These are phyloP conservation scores for Euphrasia confusa DNA, from an alignment of 257 asterid genomes.

Conservation along the genomic window DNA sequence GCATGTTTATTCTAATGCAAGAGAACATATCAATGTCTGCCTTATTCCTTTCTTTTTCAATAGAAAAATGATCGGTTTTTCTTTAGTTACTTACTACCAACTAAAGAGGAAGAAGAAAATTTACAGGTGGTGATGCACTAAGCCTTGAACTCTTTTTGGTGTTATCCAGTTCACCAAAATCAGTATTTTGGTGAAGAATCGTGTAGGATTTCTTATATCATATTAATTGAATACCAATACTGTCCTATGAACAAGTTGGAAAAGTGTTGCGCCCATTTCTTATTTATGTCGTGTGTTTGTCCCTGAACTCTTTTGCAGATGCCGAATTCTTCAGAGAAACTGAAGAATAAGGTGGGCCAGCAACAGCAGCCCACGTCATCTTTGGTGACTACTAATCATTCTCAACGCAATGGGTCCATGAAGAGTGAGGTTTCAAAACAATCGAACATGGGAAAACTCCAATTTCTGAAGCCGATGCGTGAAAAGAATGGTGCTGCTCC, in stretches of 20 bases:
- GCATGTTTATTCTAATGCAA: no score
- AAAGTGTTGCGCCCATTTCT: no score
- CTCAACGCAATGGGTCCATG: slow-evolving; percentile 49
- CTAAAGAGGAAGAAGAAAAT: background rate
- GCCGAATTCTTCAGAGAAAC: slow-evolving; percentile 62
- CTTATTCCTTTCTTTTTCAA: background rate
- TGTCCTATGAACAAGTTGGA: no score
- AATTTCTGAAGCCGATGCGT: slow-evolving; percentile 63
- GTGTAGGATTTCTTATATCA: no score
- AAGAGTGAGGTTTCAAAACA: slow-evolving; percentile 51
- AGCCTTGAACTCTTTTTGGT: background rate
- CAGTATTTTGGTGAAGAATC: no score
- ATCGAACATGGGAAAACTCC: slow-evolving; percentile 62
- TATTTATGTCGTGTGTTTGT: no score
- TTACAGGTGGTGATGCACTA: background rate
- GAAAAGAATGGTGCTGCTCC: slow-evolving; percentile 56
- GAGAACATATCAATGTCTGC: background rate
- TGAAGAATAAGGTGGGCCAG: slow-evolving; percentile 51
- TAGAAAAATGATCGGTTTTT: background rate
- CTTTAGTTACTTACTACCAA: background rate
- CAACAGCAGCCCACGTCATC: slow-evolving; percentile 52
- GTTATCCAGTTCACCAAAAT: no score
- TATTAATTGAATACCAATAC: no score
- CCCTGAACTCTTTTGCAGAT: slow-evolving; percentile 31
- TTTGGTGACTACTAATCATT: slow-evolving; percentile 38